phyloP scores from a whole-genome alignment of 257 asterid genomes.

The Solanum commersonii region DNA sequence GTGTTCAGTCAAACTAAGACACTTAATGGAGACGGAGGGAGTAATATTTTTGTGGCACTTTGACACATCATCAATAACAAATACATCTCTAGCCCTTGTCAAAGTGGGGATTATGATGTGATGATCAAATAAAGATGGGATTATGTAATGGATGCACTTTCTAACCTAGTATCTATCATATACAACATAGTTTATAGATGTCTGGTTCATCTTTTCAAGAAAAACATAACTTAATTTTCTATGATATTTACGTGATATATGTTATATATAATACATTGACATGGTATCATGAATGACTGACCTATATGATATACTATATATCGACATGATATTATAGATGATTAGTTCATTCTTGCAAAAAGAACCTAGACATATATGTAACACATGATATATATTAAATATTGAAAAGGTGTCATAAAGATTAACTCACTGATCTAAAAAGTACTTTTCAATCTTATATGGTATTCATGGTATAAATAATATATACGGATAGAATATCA shows the following conservation, averaged over 20 bases:
- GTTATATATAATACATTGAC: not conserved
- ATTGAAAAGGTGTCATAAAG: not conserved
- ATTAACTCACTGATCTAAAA: not conserved
- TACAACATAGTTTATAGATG: not conserved
- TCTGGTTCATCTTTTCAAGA: not conserved
- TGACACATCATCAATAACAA: not conserved
- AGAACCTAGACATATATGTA: not conserved
- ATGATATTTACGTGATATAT: not conserved
- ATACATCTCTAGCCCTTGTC: not conserved
- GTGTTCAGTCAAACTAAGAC: not conserved
- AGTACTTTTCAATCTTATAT: not conserved
- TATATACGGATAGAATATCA: not conserved
- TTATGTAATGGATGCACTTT: not conserved
- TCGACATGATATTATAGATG: not conserved
- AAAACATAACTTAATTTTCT: not conserved
- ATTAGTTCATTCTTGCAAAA: not conserved
- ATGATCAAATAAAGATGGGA: not conserved
- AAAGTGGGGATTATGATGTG: not conserved
- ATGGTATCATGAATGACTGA: not conserved
- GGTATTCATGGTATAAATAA: too few species aligned
- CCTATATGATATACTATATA: not conserved
- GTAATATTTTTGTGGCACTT: not conserved
- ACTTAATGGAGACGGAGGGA: not conserved
- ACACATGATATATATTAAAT: too few species aligned
- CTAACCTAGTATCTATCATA: not conserved